Base-by-base conservation (phyloP, 2,329 filamentous ascomycete species). In the Aspergillus japonicus region DNA sequence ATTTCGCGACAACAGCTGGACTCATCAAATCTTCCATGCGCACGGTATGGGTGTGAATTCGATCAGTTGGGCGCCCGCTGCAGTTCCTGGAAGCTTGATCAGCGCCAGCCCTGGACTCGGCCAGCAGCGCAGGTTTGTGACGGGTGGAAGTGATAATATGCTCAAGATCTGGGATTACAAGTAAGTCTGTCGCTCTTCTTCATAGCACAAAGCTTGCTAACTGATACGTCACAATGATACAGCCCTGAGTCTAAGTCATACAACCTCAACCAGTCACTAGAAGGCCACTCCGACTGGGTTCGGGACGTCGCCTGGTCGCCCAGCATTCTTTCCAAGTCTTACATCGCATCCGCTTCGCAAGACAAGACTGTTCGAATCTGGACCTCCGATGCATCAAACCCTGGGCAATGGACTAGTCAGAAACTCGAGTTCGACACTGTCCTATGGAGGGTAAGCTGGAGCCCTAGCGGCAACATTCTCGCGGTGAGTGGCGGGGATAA, bases 311-410 rank as follows among this genome's bases (percentile, higher is more conserved):
- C 94, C 14, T 99, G 95, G 95, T 94, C 90, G 53, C 95, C 95
- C 11, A 97, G 92, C 24, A 91, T 98, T 58, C 83, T 99, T 60
- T 91, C 93, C 70, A 97, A 96, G 83, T 92, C 89, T 60, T 99
- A 99, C 80, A 97, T 99, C 73, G 95, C 95, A 31, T 94, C 90
- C 52, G 95, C 94, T 11, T 93, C 90, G 56, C 93, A 98, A 80
- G 95, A 99, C 77, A 96, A 96, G 84, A 97, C 92, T 8, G 94
- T 98, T 63, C 88, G 92, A 67, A 97, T 99, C 79, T 99, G 95
- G 95, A 98, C 94, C 10, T 88, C 85, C 29, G 89, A 92, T 69
- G 79, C 84, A 26, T 81, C 84, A 60, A 85, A 82, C 72, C 80
- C 86, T 16, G 85, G 84, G 24, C 87, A 91, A 70, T 99, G 95